Percentiles rank a stretch among this genome's conserved stretches.
Evolutionary conservation across 176 grass and related monocot species (phyloP).

Genomic region (Hordeum vulgare): DNA sequence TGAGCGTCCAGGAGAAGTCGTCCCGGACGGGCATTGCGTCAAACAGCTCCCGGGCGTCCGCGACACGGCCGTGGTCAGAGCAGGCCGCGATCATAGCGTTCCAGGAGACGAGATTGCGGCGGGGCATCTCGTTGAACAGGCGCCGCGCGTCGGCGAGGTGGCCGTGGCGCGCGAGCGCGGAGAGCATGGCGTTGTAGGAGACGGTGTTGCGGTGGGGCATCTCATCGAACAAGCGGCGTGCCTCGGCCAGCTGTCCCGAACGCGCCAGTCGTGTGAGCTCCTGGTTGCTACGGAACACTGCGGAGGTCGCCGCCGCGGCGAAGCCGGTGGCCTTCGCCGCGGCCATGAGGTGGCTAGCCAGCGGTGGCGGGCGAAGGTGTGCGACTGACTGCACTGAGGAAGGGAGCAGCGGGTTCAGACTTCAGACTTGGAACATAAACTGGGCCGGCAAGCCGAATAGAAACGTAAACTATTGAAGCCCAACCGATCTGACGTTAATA

Average conservation of each 20-base stretch:
- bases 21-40: slow-evolving; percentile 42
- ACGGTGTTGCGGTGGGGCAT: slow-evolving; percentile 53
- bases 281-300: slow-evolving; percentile 39
- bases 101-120: slow-evolving; percentile 40
- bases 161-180: slow-evolving; percentile 36
- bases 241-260: slow-evolving; percentile 42
- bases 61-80: slow-evolving; percentile 25
- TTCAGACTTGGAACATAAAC: background rate
- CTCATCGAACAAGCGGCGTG: slow-evolving; percentile 40
- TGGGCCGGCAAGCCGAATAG: background rate
- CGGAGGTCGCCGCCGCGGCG: background rate
- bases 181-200: slow-evolving; percentile 60
- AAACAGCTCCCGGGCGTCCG: slow-evolving; percentile 36
- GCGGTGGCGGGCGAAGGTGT: background rate
- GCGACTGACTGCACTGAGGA: background rate
- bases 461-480: background rate
- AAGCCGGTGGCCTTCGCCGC: background rate
- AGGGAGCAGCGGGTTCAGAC: background rate
- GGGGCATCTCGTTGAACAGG: slow-evolving; percentile 43
- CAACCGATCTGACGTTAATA: background rate
- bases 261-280: slow-evolving; percentile 42
- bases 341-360: slow-evolving; percentile 5
- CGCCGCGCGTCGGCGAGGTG: slow-evolving; percentile 25
- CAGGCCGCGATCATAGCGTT: slow-evolving; percentile 50
- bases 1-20: slow-evolving; percentile 44